Evolutionary conservation across 129 eudicot genomes (phyloP), one percentile per base, ranked within the genome.

Genomic region (Tanacetum coccineum): DNA sequence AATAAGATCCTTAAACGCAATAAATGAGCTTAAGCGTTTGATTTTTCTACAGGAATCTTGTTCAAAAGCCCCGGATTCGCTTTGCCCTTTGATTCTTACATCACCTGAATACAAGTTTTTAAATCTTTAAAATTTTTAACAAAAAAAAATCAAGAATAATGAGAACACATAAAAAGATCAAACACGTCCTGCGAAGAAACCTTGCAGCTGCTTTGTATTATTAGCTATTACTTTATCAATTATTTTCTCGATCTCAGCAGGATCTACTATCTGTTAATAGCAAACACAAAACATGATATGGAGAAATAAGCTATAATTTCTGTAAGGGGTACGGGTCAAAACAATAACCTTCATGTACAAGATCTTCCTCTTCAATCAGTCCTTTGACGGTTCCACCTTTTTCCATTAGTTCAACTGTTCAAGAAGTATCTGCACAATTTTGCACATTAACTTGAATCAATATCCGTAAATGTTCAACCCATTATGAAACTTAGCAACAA

Each of bases 361-460:
- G 82, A 86, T 86, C 81, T 81, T 88, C 88, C 66, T 88, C 98
- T 73, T 92, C 81, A 70, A 88, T 88, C 63, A 92, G 51, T 67
- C 96, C 96, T 73, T 88, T 78, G 19, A 92, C 98, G 13, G 98
- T 92, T 59, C 98, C 98, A 50, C 98, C 96, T 73, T 92, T 92
- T n/a, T n/a, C n/a, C n/a, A n/a, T n/a, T n/a, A n/a, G n/a, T n/a
- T n/a, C n/a, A n/a, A n/a, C n/a, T n/a, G n/a, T n/a, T n/a, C n/a
- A n/a, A n/a, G n/a, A n/a, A n/a, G n/a, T n/a, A n/a, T n/a, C n/a
- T n/a, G n/a, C n/a, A n/a, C n/a, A n/a, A n/a, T n/a, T n/a, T n/a
- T n/a, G n/a, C n/a, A n/a, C n/a, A n/a, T n/a, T n/a, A n/a, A n/a
- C n/a, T n/a, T n/a, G n/a, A n/a, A n/a, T n/a, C n/a, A n/a, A n/a